Evolutionary conservation across 2,329 filamentous ascomycete genomes (phyloP).

Genomic region (Chaetomium sp.): DNA sequence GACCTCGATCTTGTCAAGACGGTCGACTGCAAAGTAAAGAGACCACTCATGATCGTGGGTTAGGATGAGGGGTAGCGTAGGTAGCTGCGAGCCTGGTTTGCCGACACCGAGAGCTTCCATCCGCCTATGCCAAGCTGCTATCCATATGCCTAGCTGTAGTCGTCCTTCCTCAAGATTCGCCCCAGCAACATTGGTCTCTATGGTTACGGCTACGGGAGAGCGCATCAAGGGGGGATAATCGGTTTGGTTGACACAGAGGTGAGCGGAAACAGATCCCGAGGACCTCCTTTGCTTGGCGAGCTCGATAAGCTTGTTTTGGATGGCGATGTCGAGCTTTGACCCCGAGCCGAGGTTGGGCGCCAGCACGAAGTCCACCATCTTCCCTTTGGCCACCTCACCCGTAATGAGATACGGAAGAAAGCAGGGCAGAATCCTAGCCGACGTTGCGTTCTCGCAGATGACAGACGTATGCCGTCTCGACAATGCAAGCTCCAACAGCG

Average conservation of each 20-base stretch:
- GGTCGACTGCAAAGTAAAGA: constrained; percentile 15
- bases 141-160: constrained; percentile 13
- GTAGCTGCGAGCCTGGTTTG: constrained; percentile 6
- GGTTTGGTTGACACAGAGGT: constrained; percentile 11
- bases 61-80: constrained; percentile 12
- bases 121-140: constrained; percentile 12
- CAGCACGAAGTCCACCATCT: constrained; percentile 13
- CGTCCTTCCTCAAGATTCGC: constrained; percentile 11
- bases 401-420: constrained; percentile 10
- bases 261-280: constrained; percentile 1
- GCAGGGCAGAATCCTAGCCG: constrained; percentile 10
- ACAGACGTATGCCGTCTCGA: background rate
- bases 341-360: constrained; percentile 5
- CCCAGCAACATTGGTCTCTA: constrained; percentile 12
- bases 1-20: constrained; percentile 10
- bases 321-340: constrained; percentile 4
- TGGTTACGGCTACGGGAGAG: constrained; percentile 7
- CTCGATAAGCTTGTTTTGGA: constrained; percentile 10
- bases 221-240: constrained; percentile 9
- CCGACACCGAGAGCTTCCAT: constrained; percentile 11
- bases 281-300: constrained; percentile 4
- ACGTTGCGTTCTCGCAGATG: constrained; percentile 10
- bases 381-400: constrained; percentile 8
- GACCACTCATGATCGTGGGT: constrained; percentile 12
- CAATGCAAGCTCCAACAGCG: constrained; percentile 6